A percentile compares a stretch with the other conserved stretches of the same genome.
Evolutionary conservation across 2,329 filamentous ascomycete species (phyloP).

Genomic region (Cryphonectria carpinicola): DNA sequence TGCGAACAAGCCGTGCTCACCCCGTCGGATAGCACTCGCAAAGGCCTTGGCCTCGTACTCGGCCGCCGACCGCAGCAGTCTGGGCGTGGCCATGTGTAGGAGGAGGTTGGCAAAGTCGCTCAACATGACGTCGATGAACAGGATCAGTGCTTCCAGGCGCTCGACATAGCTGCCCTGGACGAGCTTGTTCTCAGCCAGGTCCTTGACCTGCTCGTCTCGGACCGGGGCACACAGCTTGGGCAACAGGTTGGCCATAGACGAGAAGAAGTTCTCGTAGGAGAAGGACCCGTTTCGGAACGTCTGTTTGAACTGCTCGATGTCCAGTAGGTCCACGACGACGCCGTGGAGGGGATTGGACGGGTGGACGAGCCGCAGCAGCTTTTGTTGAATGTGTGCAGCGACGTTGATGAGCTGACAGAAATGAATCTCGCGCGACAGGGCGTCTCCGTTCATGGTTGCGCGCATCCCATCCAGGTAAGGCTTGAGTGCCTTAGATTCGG

Average conservation of each 20-base stretch:
- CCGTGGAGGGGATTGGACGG: conserved; percentile 74
- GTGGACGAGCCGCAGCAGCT: conserved; percentile 73
- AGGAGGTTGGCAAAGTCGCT: conserved; percentile 85
- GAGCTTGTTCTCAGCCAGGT: conserved; percentile 65
- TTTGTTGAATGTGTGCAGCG: conserved; percentile 71
- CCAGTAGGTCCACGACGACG: conserved; percentile 75
- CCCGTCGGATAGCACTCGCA: conserved; percentile 63
- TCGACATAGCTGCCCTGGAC: conserved; percentile 69
- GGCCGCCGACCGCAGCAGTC: conserved; percentile 70
- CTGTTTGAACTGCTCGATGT: conserved; percentile 69
- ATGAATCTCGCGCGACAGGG: conserved; percentile 66
- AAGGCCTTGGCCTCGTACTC: conserved; percentile 78
- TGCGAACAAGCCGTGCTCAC: conserved; percentile 56
- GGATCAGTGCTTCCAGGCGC: conserved; percentile 74
- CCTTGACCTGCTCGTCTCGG: conserved; percentile 76
- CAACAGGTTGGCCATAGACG: conserved; percentile 73
- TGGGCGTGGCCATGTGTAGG: conserved; percentile 71
- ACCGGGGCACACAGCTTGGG: conserved; percentile 82
- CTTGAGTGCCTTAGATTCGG: conserved; percentile 52
- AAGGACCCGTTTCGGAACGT: conserved; percentile 75
- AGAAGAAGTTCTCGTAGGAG: conserved; percentile 80
- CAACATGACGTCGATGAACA: conserved; percentile 76
- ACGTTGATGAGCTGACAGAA: conserved; percentile 72
- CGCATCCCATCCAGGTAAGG: conserved; percentile 62
- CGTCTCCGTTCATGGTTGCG: conserved; percentile 60